These are phyloP conservation scores for Monilinia aucupariae DNA, from an alignment of 2,329 filamentous ascomycete genomes.

Conservation along the genomic window DNA sequence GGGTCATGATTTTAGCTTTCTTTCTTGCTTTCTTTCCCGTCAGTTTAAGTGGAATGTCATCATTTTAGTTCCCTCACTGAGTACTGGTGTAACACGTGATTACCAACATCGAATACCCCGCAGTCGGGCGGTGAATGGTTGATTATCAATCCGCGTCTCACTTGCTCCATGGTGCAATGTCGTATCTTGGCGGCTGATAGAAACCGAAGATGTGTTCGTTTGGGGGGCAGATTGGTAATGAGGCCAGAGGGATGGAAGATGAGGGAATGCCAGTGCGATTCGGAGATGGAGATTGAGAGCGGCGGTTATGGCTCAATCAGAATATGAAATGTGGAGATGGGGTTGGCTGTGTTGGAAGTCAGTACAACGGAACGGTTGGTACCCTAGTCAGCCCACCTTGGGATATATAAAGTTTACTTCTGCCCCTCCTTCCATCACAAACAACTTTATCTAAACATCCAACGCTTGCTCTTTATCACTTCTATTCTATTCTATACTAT, in stretches of 20 bases:
- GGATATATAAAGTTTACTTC: neutral
- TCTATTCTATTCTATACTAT: too few relatives aligned
- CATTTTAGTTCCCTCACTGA: neutral
- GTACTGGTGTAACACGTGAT: constrained; percentile 5
- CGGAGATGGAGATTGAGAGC: neutral
- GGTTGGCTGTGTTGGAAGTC: neutral
- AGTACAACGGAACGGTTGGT: too few relatives aligned
- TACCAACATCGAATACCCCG: neutral
- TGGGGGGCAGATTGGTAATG: neutral
- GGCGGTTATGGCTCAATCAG: neutral
- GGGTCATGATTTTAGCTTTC: too few relatives aligned
- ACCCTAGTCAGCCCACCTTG: neutral
- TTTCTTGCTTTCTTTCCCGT: too few relatives aligned
- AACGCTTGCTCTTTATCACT: too few relatives aligned
- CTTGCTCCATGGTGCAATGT: neutral
- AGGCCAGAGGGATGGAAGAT: neutral
- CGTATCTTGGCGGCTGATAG: neutral
- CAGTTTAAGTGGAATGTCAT: too few relatives aligned
- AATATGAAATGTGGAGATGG: neutral
- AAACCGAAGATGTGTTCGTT: neutral
- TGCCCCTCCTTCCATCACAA: neutral
- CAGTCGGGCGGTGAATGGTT: neutral
- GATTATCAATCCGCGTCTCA: neutral
- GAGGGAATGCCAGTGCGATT: neutral
- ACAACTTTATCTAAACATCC: neutral